Base-by-base conservation (phyloP, 108 stramenopile genomes). In the Aureococcus anophagefferens region DNA sequence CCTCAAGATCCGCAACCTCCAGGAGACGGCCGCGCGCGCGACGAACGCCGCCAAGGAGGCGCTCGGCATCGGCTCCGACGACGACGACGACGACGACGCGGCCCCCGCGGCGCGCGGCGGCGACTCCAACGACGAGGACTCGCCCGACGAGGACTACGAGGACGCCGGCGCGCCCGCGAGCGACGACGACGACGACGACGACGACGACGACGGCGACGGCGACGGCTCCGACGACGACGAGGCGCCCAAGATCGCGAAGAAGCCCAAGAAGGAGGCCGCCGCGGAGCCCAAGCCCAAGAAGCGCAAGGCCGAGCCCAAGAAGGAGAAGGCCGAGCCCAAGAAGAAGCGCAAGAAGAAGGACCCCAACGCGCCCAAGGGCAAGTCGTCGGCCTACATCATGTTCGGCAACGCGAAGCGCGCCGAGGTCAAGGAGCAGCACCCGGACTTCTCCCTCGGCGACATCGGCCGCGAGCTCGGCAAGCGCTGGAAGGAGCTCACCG, bases 1-100 rank as follows among this genome's bases (percentile, higher is more conserved):
- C 66, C 89, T 98, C 67, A 81, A 81, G 40, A 94, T 96, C 83
- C 94, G 90, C 73, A 95, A 97, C 74, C 82, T 93, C 67, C 84
- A 93, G 74, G 89, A 33, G 45, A 66, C 68, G 16, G 36, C 35
- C 36, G 40, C 30, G 35, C 5, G 63, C 33, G 30, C 1, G 51
- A 25, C 4, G 7, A 1, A 59, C 1, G 21, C 14, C 3, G 13
- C 3, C 17, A 59, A 59, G 25, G 21, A 1, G 21, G 51, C 51
- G 7, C 17, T 59, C 21, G 51, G 51, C 51, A 1, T 25, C 51
- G 51, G 13, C 51, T 78, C 69, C 16, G 77, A 40, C 35, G 82
- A 74, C 1, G 80, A 75, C 46, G 67, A 73, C 32, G 62, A 65
- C 18, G 68, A 62, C 33, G 63, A 67, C 37, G 66, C 68, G 9